Conservation (phyloP, 2,329 filamentous ascomycete species). For the Ophiocordyceps polyrhachis-furcata region DNA sequence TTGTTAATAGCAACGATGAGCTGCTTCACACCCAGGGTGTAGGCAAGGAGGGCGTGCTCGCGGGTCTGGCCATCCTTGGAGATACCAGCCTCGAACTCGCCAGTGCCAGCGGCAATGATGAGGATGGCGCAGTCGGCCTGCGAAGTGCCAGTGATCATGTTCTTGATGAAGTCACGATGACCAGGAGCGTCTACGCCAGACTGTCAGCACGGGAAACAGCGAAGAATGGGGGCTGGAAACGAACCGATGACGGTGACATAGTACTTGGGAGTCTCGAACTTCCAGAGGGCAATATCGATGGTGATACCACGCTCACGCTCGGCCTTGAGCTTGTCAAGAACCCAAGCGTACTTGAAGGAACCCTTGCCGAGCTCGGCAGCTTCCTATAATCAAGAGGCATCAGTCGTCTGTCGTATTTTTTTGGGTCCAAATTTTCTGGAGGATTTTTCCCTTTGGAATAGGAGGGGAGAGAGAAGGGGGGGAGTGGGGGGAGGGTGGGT, state of each 20-base stretch:
- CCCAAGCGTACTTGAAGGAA: slow-evolving; percentile 99
- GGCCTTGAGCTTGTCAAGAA: slow-evolving; percentile 99
- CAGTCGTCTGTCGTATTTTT: slow-evolving; percentile 2
- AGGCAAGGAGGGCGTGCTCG: slow-evolving; percentile 99
- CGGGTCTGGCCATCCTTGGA: slow-evolving; percentile 99
- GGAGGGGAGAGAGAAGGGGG: too few species aligned
- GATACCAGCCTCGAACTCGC: slow-evolving; percentile 99
- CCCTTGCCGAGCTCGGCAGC: slow-evolving; percentile 98
- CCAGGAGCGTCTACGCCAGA: slow-evolving; percentile 65
- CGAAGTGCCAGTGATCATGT: slow-evolving; percentile 99
- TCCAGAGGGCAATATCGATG: slow-evolving; percentile 99
- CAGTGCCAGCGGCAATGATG: slow-evolving; percentile 99
- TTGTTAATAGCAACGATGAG: slow-evolving; percentile 99
- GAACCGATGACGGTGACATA: slow-evolving; percentile 93
- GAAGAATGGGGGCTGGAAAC: slow-evolving; percentile 11
- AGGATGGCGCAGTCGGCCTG: slow-evolving; percentile 99
- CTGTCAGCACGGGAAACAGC: slow-evolving; percentile 2
- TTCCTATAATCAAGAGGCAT: slow-evolving; percentile 41
- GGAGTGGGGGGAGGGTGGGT: neutral
- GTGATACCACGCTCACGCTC: slow-evolving; percentile 99
- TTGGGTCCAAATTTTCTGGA: neutral
- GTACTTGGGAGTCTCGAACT: slow-evolving; percentile 99
- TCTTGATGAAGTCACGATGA: slow-evolving; percentile 99
- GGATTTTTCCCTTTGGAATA: too few species aligned
- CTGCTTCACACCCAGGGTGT: slow-evolving; percentile 99